Evolutionary conservation across 2,329 filamentous ascomycete genomes (phyloP).

Genomic region (Cercospora zeae-maydis): DNA sequence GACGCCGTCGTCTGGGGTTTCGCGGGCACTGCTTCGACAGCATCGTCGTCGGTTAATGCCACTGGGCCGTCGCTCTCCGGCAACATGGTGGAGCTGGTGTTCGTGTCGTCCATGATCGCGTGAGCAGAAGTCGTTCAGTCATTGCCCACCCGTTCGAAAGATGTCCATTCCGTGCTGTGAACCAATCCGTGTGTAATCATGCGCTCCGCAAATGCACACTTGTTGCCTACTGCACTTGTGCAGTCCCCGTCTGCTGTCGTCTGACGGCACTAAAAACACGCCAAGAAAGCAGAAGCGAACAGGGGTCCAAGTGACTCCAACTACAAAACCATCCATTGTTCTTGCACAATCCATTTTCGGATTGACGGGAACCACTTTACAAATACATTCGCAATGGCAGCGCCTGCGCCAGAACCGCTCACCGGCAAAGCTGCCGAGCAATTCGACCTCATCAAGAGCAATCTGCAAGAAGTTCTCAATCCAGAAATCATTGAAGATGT

Average conservation of each 20-base stretch:
- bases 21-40: neutral
- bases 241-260: neutral
- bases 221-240: neutral
- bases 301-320: conserved; percentile 3
- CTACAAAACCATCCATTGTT: neutral
- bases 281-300: conserved; percentile 1
- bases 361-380: neutral
- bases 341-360: neutral
- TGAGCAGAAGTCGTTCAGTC: conserved; percentile 9
- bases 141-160: conserved; percentile 5
- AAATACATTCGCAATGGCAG: neutral
- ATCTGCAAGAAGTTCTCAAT: conserved; percentile 73
- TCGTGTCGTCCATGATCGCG: conserved; percentile 32
- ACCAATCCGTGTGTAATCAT: neutral
- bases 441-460: conserved; percentile 72
- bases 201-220: neutral
- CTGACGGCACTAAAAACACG: neutral
- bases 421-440: conserved; percentile 51
- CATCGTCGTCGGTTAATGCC: conserved; percentile 8
- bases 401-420: conserved; percentile 4
- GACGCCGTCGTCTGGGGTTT: neutral
- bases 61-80: conserved; percentile 14
- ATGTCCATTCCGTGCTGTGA: neutral
- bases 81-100: conserved; percentile 13
- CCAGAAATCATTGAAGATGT: conserved; percentile 74